Evolutionary conservation across 495 filamentous ascomycete species (phyloP).

Genomic region (Neurospora discreta): DNA sequence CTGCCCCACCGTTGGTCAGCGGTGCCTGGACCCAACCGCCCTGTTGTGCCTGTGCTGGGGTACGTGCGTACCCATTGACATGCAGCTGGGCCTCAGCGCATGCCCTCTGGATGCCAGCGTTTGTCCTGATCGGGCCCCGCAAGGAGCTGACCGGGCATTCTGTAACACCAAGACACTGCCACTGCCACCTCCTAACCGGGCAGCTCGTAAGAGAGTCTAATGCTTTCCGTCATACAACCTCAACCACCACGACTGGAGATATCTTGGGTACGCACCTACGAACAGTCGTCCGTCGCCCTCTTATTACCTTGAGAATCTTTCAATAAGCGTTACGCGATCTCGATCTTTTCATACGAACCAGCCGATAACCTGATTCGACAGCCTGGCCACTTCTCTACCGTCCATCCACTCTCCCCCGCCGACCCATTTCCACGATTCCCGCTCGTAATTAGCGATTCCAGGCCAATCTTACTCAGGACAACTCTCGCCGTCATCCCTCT

Average conservation of each 20-base stretch:
- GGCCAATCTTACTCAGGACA: background rate
- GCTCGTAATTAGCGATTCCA: background rate
- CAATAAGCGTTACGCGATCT: background rate
- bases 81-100: background rate
- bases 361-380: background rate
- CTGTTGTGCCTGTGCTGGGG: background rate
- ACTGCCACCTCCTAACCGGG: background rate
- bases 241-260: background rate
- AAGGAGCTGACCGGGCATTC: slow-evolving; percentile 12
- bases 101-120: background rate
- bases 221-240: background rate
- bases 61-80: background rate
- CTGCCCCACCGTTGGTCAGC: background rate
- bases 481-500: background rate
- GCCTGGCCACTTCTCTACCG: background rate
- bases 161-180: background rate
- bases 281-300: background rate
- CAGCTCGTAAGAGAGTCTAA: background rate
- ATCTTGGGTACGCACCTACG: too few relatives aligned
- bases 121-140: slow-evolving; percentile 11
- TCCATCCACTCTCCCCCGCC: background rate
- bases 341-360: background rate
- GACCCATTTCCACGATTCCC: background rate
- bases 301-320: background rate
- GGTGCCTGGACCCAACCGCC: background rate